These are phyloP conservation scores for Plasmodium inui DNA, from an alignment of 169 alveolate genomes.

Conservation along the genomic window DNA sequence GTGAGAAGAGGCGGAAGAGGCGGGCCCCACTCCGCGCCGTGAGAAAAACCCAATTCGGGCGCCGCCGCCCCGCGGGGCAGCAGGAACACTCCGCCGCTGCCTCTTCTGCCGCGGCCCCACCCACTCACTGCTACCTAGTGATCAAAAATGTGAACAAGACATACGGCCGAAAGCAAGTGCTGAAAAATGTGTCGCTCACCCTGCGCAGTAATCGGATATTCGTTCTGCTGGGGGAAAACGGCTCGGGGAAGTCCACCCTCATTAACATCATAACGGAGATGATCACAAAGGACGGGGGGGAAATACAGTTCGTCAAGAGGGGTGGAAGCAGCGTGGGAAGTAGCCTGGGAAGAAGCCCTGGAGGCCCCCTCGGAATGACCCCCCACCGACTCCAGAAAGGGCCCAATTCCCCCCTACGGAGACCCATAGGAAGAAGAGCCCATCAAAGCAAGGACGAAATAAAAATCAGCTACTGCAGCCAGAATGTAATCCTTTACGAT, in stretches of 20 bases:
- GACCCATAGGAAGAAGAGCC: not conserved
- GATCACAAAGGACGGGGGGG: slow-evolving; percentile 52
- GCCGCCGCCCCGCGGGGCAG: not conserved
- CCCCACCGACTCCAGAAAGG: not conserved
- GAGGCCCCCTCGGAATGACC: too few species aligned
- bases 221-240: slow-evolving; percentile 68
- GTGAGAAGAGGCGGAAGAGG: not conserved
- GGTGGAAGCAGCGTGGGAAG: not conserved
- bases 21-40: not conserved
- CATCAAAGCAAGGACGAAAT: not conserved
- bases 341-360: too few species aligned
- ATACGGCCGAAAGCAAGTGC: slow-evolving; percentile 45
- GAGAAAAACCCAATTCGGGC: too few species aligned
- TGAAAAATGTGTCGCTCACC: slow-evolving; percentile 44
- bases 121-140: not conserved
- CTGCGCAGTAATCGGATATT: slow-evolving; percentile 43
- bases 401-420: too few species aligned
- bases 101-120: too few species aligned
- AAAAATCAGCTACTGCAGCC: slow-evolving; percentile 62
- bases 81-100: too few species aligned
- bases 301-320: slow-evolving; percentile 28
- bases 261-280: slow-evolving; percentile 57
- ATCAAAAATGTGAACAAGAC: slow-evolving; percentile 53
- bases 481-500: slow-evolving; percentile 54
- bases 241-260: slow-evolving; percentile 73